Conservation (phyloP, 164 flowering plant species). For the Saururus chinensis region DNA sequence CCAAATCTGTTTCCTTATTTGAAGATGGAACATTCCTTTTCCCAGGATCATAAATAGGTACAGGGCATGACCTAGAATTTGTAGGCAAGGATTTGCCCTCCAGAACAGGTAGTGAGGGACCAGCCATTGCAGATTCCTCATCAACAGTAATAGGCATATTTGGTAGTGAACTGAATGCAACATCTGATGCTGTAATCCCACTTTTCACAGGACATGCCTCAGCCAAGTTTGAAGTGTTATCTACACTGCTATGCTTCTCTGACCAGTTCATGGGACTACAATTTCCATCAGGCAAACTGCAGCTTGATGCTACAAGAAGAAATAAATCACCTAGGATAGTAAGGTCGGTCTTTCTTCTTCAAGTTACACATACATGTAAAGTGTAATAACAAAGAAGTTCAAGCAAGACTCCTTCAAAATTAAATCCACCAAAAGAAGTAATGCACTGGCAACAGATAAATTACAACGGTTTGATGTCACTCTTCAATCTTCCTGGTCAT, state of each 20-base stretch:
- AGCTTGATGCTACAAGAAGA: constrained; percentile 9
- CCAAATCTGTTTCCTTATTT: constrained; percentile 11
- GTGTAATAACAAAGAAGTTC: too few species aligned
- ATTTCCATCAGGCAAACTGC: constrained; percentile 23
- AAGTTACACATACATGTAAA: neutral
- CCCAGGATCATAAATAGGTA: constrained; percentile 14
- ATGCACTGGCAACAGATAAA: too few species aligned
- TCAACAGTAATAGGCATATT: constrained; percentile 31
- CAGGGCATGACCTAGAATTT: constrained; percentile 38
- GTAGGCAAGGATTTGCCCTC: constrained; percentile 3
- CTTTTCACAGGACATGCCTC: constrained; percentile 15
- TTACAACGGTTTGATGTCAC: too few species aligned
- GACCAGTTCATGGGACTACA: constrained; percentile 17
- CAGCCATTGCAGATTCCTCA: constrained; percentile 4
- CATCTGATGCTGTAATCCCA: constrained; percentile 28
- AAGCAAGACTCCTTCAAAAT: too few species aligned
- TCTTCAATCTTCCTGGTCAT: too few species aligned
- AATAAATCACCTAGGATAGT: neutral
- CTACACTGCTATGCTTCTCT: constrained; percentile 14
- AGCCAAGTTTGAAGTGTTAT: constrained; percentile 5
- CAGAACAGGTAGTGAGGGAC: constrained; percentile 10
- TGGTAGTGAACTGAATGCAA: constrained; percentile 41
- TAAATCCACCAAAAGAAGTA: too few species aligned
- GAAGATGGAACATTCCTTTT: constrained; percentile 9
- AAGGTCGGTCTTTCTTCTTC: neutral